Percentiles rank a stretch among this genome's conserved stretches.
Evolutionary conservation across 2,329 filamentous ascomycete genomes (phyloP).

Genomic region (Aspergillus niger): DNA sequence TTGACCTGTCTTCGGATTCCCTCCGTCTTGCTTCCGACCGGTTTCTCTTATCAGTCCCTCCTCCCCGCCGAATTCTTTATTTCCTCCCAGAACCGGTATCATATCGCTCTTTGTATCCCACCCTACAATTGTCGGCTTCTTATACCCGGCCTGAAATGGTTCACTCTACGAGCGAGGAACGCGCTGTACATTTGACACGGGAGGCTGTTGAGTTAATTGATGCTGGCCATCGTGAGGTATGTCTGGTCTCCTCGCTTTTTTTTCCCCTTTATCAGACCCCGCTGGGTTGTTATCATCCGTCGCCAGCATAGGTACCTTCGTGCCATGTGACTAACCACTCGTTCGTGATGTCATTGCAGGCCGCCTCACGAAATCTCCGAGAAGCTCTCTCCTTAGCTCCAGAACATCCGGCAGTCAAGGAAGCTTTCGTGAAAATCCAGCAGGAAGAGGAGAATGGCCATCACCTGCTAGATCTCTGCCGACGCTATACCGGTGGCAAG

Average conservation of each 20-base stretch:
- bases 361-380: constrained; percentile 50
- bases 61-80: constrained; percentile 1
- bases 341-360: constrained; percentile 32
- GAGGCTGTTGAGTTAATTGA: constrained; percentile 51
- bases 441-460: constrained; percentile 46
- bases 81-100: background rate
- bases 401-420: constrained; percentile 48
- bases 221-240: constrained; percentile 49
- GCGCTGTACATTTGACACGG: constrained; percentile 48
- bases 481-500: constrained; percentile 43
- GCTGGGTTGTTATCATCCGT: background rate
- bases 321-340: constrained; percentile 15
- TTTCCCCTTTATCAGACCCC: background rate
- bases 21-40: constrained; percentile 1
- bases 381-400: constrained; percentile 52
- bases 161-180: constrained; percentile 46
- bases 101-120: constrained; percentile 16
- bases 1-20: constrained; percentile 11
- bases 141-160: constrained; percentile 42
- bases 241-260: constrained; percentile 11
- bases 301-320: constrained; percentile 1
- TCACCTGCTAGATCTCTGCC: constrained; percentile 48
- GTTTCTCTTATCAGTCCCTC: constrained; percentile 1
- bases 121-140: constrained; percentile 11
- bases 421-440: constrained; percentile 48